Evolutionary conservation across 1,284 basidiomycete genomes (phyloP).

Genomic region (Mycena sp.): DNA sequence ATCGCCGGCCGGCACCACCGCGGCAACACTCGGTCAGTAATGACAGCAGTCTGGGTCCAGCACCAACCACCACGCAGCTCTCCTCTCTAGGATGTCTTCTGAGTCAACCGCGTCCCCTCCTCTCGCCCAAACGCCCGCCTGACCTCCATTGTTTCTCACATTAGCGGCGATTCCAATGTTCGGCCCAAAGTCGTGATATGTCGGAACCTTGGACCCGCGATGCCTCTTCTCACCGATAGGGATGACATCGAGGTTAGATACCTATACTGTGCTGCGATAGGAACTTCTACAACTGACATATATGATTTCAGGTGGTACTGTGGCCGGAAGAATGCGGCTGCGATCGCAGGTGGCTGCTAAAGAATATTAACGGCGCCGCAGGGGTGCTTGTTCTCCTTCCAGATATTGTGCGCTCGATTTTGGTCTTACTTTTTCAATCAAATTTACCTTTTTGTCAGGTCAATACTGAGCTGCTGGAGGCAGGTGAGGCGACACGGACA

Average conservation of each 20-base stretch:
- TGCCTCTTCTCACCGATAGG: slow-evolving; percentile 64
- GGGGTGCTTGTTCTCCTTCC: slow-evolving; percentile 77
- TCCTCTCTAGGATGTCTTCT: slow-evolving; percentile 37
- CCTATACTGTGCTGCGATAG: not conserved
- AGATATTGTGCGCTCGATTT: slow-evolving; percentile 64
- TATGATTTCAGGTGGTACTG: slow-evolving; percentile 60
- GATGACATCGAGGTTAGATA: slow-evolving; percentile 64
- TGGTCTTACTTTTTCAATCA: not conserved
- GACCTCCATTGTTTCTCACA: slow-evolving; percentile 46
- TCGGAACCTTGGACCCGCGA: slow-evolving; percentile 75
- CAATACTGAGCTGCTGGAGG: slow-evolving; percentile 76
- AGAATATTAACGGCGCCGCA: slow-evolving; percentile 72
- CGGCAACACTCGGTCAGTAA: too few relatives aligned
- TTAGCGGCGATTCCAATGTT: slow-evolving; percentile 22
- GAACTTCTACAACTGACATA: not conserved
- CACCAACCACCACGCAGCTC: too few relatives aligned
- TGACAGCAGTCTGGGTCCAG: not conserved
- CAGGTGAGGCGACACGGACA: slow-evolving; percentile 51
- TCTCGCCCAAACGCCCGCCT: slow-evolving; percentile 38
- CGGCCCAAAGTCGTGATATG: slow-evolving; percentile 70
- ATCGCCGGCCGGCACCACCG: too few relatives aligned
- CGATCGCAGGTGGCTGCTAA: slow-evolving; percentile 80
- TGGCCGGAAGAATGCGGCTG: slow-evolving; percentile 78
- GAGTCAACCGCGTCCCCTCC: slow-evolving; percentile 37
- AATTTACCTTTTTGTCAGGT: slow-evolving; percentile 53